Evolutionary conservation across 1,139 yeast genomes (phyloP), one percentile per base, ranked within the genome.

Genomic region (Kurtzmaniella natalensis): DNA sequence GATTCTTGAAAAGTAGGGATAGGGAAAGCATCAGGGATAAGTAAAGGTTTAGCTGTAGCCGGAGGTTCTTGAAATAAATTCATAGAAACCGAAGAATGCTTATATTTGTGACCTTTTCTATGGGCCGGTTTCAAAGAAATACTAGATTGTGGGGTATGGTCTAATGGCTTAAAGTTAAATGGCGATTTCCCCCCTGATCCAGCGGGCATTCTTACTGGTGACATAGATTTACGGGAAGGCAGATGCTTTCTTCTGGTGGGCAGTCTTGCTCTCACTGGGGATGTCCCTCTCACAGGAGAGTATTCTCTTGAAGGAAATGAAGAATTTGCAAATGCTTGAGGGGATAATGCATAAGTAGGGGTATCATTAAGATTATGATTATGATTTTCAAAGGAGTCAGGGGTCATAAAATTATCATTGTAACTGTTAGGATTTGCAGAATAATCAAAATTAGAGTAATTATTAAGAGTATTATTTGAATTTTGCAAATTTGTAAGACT

Each of bases 81-180:
- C 92, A 92, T 84, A 3, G 95, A 85, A 5, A 92, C 95, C n/a
- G 96, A 87, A 5, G 96, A 87, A 50, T 92, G 97, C 55, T 92
- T 92, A 53, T 92, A 92, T 47, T 89, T 76, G 59, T 92, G 98
- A 8, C 98, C 97, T 44, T 89, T 81, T 63, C 97, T 77, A 50
- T 86, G 94, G 0, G 84, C 78, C 0, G 89, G 75, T 42, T 70
- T 72, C 11, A 60, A 49, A 54, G 19, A 65, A 47, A 5, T 62
- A 53, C 24, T 45, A 48, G 24, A 48, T 47, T 7, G 62, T 54
- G n/a, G 53, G 48, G 43, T 54, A 14, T 26, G 29, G 39, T 66
- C 73, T 40, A 66, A 72, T 4, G 72, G 64, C 46, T 65, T 54
- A 50, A 69, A 69, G 43, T 69, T 69, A 51, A 69, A 69, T 6